Evolutionary conservation across 148 eudicot genomes (phyloP).

Genomic region (Amaranthus palmeri): DNA sequence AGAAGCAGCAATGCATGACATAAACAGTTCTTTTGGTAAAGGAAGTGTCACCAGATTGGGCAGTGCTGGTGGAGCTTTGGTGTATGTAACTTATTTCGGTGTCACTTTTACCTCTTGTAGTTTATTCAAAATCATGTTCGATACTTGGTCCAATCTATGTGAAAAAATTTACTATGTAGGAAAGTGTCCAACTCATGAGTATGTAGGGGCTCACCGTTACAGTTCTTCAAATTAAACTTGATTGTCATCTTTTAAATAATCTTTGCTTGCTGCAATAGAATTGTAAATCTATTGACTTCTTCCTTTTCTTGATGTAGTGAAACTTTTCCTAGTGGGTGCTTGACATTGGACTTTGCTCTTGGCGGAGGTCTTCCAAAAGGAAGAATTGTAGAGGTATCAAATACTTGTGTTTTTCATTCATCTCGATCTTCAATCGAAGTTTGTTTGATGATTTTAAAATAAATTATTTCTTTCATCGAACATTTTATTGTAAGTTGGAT

Average conservation of each 20-base stretch:
- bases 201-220: neutral
- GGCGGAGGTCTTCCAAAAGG: constrained; percentile 98
- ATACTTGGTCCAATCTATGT: neutral
- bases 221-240: neutral
- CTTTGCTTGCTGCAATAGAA: neutral
- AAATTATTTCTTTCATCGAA: neutral
- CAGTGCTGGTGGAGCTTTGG: constrained; percentile 98
- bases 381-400: constrained; percentile 81
- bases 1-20: constrained; percentile 92
- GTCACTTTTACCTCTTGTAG: neutral
- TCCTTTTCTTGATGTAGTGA: constrained; percentile 46
- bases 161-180: neutral
- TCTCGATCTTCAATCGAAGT: neutral
- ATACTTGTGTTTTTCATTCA: neutral
- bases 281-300: neutral
- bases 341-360: constrained; percentile 88
- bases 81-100: constrained; percentile 45
- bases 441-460: neutral
- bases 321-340: constrained; percentile 97
- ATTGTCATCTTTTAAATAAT: neutral
- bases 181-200: neutral
- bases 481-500: neutral
- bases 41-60: constrained; percentile 98
- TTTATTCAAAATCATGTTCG: neutral
- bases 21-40: constrained; percentile 86